Conservation (phyloP, 176 grass and related monocot species). For the Olyra latifolia region DNA sequence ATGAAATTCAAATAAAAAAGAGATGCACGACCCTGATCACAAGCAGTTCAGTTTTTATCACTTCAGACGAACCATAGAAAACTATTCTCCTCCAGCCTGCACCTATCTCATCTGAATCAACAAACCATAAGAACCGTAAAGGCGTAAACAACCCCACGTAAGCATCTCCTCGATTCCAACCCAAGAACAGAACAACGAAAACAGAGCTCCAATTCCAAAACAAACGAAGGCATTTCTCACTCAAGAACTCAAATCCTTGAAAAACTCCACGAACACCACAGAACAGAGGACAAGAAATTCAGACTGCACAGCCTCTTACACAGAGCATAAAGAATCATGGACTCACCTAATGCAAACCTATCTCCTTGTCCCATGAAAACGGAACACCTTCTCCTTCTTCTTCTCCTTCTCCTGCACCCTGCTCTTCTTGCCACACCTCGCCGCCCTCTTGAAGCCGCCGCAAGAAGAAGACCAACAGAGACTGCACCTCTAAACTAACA, state of each 20-base stretch:
- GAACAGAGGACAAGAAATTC: neutral
- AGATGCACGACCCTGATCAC: neutral
- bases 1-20: neutral
- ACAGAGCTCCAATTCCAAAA: neutral
- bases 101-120: neutral
- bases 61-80: neutral
- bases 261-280: neutral
- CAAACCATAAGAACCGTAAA: neutral
- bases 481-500: neutral
- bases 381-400: neutral
- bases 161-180: neutral
- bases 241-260: neutral
- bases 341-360: neutral
- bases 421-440: neutral
- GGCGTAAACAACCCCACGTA: neutral
- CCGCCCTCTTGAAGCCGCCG: neutral
- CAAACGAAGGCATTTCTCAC: neutral
- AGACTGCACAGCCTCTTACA: neutral
- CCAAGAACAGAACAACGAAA: neutral
- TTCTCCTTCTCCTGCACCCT: neutral
- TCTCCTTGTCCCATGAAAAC: conserved; percentile 8
- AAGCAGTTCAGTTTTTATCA: neutral
- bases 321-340: neutral
- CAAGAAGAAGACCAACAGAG: neutral
- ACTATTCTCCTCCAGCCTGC: neutral